Conservation (phyloP, 2,329 filamentous ascomycete genomes). For the Pestalotiopsis sp. region DNA sequence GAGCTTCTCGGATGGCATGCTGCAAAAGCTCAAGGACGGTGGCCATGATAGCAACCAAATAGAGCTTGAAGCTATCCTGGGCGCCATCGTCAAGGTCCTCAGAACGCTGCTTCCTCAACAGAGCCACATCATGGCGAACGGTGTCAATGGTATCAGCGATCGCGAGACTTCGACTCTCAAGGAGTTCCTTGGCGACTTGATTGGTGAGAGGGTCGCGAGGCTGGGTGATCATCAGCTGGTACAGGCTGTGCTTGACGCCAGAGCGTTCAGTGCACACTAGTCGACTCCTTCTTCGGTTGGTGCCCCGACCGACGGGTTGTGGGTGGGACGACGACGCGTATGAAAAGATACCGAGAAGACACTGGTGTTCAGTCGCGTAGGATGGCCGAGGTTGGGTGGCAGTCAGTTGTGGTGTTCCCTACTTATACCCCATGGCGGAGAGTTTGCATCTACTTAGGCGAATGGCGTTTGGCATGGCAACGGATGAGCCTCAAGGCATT, state of each 20-base stretch:
- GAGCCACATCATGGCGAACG: slow-evolving; percentile 37
- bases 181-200: slow-evolving; percentile 58
- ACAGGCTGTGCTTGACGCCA: slow-evolving; percentile 56
- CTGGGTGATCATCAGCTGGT: slow-evolving; percentile 52
- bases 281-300: too few relatives aligned
- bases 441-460: background rate
- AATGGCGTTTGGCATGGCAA: slow-evolving; percentile 8
- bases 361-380: background rate
- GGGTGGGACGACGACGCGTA: background rate
- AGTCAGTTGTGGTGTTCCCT: background rate
- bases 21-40: slow-evolving; percentile 56
- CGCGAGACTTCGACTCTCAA: slow-evolving; percentile 48
- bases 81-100: slow-evolving; percentile 58
- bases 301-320: background rate
- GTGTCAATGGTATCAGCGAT: slow-evolving; percentile 43
- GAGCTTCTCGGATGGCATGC: slow-evolving; percentile 54
- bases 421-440: slow-evolving; percentile 4
- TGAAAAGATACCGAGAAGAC: background rate
- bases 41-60: slow-evolving; percentile 42
- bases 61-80: slow-evolving; percentile 59
- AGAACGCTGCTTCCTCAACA: slow-evolving; percentile 42
- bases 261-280: slow-evolving; percentile 44
- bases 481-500: background rate
- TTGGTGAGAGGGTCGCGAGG: slow-evolving; percentile 51
- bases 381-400: background rate